Evolutionary conservation across 768 basidiomycete genomes (phyloP).

Genomic region (Roridomyces roridus): DNA sequence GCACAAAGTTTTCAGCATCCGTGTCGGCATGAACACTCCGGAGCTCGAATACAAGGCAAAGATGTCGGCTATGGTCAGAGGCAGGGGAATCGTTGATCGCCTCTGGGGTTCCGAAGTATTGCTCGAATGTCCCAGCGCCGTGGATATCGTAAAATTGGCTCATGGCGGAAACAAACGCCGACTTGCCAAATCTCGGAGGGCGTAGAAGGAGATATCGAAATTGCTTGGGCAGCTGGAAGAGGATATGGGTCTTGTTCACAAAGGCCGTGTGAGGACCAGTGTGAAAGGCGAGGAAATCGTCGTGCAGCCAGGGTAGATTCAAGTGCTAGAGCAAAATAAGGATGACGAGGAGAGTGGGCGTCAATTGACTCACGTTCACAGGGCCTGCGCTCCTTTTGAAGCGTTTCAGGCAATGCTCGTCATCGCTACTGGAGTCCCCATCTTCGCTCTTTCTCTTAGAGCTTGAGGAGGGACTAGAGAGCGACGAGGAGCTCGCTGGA

Average conservation of each 20-base stretch:
- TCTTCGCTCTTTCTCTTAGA: too few relatives aligned
- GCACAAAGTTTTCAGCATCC: not conserved
- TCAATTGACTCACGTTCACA: not conserved
- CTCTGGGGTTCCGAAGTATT: not conserved
- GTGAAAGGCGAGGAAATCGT: not conserved
- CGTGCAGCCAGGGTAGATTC: not conserved
- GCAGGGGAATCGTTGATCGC: not conserved
- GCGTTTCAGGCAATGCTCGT: too few relatives aligned
- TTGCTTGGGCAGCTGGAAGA: not conserved
- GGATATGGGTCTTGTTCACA: not conserved
- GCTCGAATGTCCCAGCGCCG: not conserved
- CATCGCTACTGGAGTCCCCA: too few relatives aligned
- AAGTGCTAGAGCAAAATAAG: not conserved
- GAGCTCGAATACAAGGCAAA: not conserved
- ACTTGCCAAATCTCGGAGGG: conserved; percentile 6
- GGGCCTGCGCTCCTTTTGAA: too few relatives aligned
- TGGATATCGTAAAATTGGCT: not conserved
- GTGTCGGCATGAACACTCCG: not conserved
- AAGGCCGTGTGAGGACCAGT: not conserved
- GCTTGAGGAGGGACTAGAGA: too few relatives aligned
- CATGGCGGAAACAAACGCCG: not conserved
- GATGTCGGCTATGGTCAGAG: not conserved
- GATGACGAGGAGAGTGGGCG: not conserved
- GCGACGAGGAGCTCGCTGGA: too few relatives aligned
- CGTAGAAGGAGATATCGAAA: not conserved